These are phyloP conservation scores for Fusarium floridanum DNA, from an alignment of 2,329 filamentous ascomycete genomes.

Conservation along the genomic window DNA sequence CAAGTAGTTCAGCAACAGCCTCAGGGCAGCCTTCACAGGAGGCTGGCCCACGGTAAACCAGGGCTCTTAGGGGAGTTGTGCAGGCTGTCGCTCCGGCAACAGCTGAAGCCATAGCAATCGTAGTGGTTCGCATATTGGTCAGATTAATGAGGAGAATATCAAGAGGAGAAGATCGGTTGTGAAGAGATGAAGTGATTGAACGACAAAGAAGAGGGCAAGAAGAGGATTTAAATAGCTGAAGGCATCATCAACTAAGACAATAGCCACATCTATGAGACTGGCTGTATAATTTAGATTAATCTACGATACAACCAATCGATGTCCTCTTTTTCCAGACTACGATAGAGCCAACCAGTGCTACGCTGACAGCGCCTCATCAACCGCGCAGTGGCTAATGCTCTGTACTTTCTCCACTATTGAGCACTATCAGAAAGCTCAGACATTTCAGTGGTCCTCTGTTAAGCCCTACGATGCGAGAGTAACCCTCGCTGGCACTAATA, in stretches of 20 bases:
- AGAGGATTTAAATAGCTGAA: background rate
- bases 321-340: background rate
- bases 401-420: background rate
- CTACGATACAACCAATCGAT: background rate
- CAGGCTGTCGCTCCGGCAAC: background rate
- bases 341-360: background rate
- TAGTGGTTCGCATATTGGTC: background rate
- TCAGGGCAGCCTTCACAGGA: conserved; percentile 35
- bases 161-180: background rate
- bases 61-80: conserved; percentile 12
- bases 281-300: background rate
- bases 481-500: background rate
- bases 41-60: conserved; percentile 41
- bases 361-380: background rate
- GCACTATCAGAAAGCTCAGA: background rate
- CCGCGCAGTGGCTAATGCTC: background rate
- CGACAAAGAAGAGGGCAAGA: background rate
- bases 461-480: too few species aligned
- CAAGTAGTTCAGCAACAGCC: conserved; percentile 33
- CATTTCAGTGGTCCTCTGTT: background rate
- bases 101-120: background rate
- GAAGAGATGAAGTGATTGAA: background rate
- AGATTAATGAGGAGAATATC: background rate
- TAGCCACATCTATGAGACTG: background rate
- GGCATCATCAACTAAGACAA: background rate